phyloP scores from a whole-genome alignment of 2,329 filamentous ascomycete genomes.

The Cladosporium austrohemisphaericum region DNA sequence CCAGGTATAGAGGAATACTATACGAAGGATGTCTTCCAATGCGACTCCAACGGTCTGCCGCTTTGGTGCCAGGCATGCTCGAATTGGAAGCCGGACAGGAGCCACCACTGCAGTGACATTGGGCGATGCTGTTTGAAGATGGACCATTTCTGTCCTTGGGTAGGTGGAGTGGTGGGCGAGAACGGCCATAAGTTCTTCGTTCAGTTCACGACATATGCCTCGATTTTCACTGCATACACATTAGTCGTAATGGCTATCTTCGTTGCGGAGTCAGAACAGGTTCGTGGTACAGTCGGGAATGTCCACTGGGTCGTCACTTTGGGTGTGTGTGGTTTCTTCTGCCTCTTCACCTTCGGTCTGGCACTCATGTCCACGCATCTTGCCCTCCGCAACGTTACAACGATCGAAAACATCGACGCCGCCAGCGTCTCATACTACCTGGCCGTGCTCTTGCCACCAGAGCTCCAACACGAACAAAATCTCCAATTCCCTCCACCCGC shows the following conservation, averaged over 20 bases:
- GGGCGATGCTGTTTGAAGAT: conserved; percentile 37
- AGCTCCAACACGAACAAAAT: conserved; percentile 22
- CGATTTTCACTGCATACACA: conserved; percentile 62
- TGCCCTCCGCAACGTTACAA: conserved; percentile 71
- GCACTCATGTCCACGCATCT: conserved; percentile 66
- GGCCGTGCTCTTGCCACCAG: conserved; percentile 65
- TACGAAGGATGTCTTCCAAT: conserved; percentile 77
- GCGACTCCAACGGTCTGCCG: conserved; percentile 77
- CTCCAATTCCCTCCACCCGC: conserved; percentile 13
- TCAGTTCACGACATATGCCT: conserved; percentile 75
- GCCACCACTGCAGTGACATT: conserved; percentile 81
- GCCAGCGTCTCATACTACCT: conserved; percentile 64
- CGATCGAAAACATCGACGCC: conserved; percentile 70
- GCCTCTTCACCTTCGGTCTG: conserved; percentile 79
- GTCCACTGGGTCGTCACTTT: conserved; percentile 64
- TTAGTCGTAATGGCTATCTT: conserved; percentile 64
- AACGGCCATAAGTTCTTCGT: conserved; percentile 87
- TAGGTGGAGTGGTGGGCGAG: conserved; percentile 88
- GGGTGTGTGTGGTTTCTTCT: conserved; percentile 67
- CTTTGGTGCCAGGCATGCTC: conserved; percentile 80
- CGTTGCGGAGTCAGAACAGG: conserved; percentile 45
- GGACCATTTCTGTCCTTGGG: conserved; percentile 76
- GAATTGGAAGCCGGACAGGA: conserved; percentile 83
- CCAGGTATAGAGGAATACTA: conserved; percentile 74
- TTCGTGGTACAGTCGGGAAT: conserved; percentile 33